A percentile compares a stretch with the other conserved stretches of the same genome.
phyloP scores from a whole-genome alignment of 176 grass and related monocot species.

The Carex parvula region DNA sequence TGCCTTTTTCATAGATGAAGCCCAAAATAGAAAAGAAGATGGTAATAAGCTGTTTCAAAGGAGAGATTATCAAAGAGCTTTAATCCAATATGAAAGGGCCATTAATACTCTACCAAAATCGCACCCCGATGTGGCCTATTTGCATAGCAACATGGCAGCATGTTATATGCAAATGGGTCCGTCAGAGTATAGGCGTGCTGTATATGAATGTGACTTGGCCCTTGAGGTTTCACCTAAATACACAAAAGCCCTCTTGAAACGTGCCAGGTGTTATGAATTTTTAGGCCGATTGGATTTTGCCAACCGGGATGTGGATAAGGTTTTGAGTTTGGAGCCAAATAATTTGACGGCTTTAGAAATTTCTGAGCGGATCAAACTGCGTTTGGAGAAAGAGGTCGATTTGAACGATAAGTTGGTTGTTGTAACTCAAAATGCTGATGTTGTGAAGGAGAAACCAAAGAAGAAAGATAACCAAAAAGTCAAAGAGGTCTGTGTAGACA shows the following conservation, averaged over 20 bases:
- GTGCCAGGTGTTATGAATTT: conserved; percentile 49
- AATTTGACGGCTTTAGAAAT: conserved; percentile 46
- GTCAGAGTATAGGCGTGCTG: conserved; percentile 40
- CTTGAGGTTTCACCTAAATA: conserved; percentile 55
- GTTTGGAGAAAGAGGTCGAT: conserved; percentile 37
- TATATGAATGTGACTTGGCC: conserved; percentile 55
- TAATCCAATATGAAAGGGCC: conserved; percentile 62
- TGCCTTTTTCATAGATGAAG: conserved; percentile 45
- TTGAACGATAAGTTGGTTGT: conserved; percentile 30
- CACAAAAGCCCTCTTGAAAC: conserved; percentile 53
- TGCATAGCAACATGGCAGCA: conserved; percentile 51
- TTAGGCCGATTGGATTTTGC: conserved; percentile 57
- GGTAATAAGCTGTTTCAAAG: conserved; percentile 53
- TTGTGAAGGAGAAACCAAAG: conserved; percentile 37
- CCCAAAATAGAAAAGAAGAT: conserved; percentile 49
- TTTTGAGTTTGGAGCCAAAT: conserved; percentile 45
- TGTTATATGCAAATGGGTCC: conserved; percentile 72
- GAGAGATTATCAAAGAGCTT: conserved; percentile 50
- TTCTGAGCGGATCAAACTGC: conserved; percentile 32
- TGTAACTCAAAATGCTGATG: neutral
- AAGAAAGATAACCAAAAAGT: conserved; percentile 36
- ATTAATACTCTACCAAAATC: conserved; percentile 41
- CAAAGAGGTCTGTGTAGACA: conserved; percentile 22
- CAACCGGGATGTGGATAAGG: conserved; percentile 31
- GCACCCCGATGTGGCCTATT: conserved; percentile 36